Conservation (phyloP, 1,284 basidiomycete species). For the Malassezia psittaci region DNA sequence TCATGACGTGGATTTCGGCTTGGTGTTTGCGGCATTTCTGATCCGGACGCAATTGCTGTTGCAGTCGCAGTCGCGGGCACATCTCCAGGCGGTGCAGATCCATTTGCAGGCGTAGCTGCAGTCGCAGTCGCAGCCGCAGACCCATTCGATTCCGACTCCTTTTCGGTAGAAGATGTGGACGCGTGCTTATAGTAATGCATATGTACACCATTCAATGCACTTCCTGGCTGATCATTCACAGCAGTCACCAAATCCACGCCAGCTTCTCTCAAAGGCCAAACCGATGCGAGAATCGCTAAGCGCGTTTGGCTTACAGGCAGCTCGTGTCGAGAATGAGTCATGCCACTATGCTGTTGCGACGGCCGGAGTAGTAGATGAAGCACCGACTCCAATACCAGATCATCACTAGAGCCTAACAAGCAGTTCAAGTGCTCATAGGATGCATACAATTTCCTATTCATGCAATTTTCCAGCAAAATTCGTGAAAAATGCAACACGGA, state of each 20-base stretch:
- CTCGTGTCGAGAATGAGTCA: conserved; percentile 27
- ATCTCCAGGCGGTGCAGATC: conserved; percentile 11
- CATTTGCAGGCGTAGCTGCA: too few species aligned
- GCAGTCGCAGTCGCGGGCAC: neutral
- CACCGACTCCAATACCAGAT: conserved; percentile 73
- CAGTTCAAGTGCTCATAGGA: conserved; percentile 94
- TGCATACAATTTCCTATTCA: conserved; percentile 89
- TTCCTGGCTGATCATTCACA: conserved; percentile 24
- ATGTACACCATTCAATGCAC: conserved; percentile 46
- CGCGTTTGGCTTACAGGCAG: conserved; percentile 31
- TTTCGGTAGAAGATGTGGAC: conserved; percentile 5
- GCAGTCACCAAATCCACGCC: conserved; percentile 50
- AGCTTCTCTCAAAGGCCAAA: conserved; percentile 37
- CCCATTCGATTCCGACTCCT: too few species aligned
- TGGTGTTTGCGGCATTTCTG: too few species aligned
- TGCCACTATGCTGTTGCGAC: conserved; percentile 75
- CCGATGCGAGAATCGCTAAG: conserved; percentile 36
- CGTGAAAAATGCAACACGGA: conserved; percentile 79
- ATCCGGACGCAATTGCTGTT: too few species aligned
- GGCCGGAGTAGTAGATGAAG: conserved; percentile 80
- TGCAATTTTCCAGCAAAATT: conserved; percentile 89
- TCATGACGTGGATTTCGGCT: too few species aligned
- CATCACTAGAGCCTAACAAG: conserved; percentile 74
- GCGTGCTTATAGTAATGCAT: conserved; percentile 50
- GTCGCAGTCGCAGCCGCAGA: too few species aligned